Conservation (phyloP, 2,329 filamentous ascomycete species). For the Neophaeococcomyces mojaviensis region DNA sequence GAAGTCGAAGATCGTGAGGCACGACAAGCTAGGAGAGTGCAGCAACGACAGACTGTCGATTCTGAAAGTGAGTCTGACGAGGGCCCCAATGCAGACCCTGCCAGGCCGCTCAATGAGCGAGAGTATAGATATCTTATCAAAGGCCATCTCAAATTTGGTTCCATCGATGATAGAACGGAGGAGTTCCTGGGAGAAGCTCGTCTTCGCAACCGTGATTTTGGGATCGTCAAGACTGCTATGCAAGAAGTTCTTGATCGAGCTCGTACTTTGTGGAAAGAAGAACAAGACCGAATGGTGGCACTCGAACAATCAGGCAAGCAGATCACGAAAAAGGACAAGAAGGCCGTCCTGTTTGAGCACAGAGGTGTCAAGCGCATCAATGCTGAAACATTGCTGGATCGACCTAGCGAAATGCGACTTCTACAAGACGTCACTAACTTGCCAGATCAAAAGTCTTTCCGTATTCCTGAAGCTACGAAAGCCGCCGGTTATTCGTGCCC, state of each 20-base stretch:
- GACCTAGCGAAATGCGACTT: conserved; percentile 80
- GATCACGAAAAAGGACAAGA: conserved; percentile 93
- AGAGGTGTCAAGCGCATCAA: conserved; percentile 90
- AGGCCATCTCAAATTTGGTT: conserved; percentile 84
- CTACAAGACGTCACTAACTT: conserved; percentile 60
- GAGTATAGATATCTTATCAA: conserved; percentile 88
- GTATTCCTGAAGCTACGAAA: conserved; percentile 85
- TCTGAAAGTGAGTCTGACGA: conserved; percentile 68
- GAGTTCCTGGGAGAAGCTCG: conserved; percentile 85
- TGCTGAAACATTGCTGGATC: conserved; percentile 87
- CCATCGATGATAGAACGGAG: conserved; percentile 77
- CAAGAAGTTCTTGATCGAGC: conserved; percentile 70
- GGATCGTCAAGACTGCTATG: conserved; percentile 69
- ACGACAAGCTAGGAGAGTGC: conserved; percentile 59
- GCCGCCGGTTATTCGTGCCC: conserved; percentile 82
- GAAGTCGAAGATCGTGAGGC: conserved; percentile 49
- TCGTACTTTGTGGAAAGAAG: conserved; percentile 64
- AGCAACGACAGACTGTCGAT: conserved; percentile 57
- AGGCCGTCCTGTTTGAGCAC: conserved; percentile 92
- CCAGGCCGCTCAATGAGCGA: conserved; percentile 82
- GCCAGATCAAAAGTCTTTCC: conserved; percentile 69
- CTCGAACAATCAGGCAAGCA: conserved; percentile 68
- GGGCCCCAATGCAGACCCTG: conserved; percentile 62
- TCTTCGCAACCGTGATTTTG: conserved; percentile 70
- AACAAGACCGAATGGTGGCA: conserved; percentile 54